Conservation (phyloP, 2,329 filamentous ascomycete genomes). For the Aaosphaeria pasadenensis region DNA sequence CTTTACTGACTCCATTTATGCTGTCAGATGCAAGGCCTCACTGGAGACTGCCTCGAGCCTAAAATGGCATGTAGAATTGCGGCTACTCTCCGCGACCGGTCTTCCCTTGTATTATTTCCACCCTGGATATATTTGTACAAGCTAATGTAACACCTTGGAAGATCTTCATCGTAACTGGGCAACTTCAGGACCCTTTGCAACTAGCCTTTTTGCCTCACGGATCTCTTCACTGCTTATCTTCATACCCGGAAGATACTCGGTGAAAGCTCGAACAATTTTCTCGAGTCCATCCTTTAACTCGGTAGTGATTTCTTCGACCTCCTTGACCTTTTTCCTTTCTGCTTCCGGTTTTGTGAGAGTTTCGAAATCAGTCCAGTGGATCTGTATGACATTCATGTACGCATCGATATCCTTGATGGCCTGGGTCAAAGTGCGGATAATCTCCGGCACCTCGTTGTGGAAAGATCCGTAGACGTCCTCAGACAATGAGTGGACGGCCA, state of each 20-base stretch:
- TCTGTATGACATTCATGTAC: constrained; percentile 58
- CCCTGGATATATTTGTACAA: no score
- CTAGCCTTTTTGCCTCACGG: constrained; percentile 51
- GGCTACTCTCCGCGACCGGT: no score
- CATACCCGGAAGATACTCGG: constrained; percentile 68
- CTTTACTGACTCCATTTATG: no score
- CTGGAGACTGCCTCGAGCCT: no score
- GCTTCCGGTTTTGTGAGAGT: constrained; percentile 47
- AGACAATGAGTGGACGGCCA: constrained; percentile 69
- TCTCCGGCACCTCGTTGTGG: constrained; percentile 71
- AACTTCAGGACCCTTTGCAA: constrained; percentile 19
- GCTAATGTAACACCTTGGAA: no score
- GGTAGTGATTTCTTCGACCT: constrained; percentile 68
- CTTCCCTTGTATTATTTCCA: no score
- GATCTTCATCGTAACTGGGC: constrained; percentile 7
- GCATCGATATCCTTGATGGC: constrained; percentile 67
- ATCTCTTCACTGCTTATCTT: constrained; percentile 70
- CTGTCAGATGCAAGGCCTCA: no score
- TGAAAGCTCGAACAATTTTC: constrained; percentile 68
- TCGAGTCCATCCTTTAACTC: constrained; percentile 64
- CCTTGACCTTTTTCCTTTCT: constrained; percentile 46
- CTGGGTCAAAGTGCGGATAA: constrained; percentile 69
- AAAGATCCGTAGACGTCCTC: constrained; percentile 87
- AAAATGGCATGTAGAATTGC: no score
- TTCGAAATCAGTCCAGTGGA: constrained; percentile 78